These are phyloP conservation scores for Clathrospora elynae DNA, from an alignment of 2,329 filamentous ascomycete species.

Conservation along the genomic window DNA sequence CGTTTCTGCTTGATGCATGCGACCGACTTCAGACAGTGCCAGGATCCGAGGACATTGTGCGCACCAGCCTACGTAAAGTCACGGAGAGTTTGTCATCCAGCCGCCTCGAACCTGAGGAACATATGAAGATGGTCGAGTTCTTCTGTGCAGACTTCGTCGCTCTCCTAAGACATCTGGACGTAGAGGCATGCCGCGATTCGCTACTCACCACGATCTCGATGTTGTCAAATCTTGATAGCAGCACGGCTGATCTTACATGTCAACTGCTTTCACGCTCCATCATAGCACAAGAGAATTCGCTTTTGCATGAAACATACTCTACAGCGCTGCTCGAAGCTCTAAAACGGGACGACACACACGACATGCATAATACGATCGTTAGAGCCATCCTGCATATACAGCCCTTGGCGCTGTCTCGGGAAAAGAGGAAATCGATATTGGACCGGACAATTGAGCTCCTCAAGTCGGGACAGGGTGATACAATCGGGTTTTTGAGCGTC, in stretches of 20 bases:
- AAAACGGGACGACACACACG: constrained; percentile 7
- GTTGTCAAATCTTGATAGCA: constrained; percentile 18
- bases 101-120: constrained; percentile 20
- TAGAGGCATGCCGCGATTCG: constrained; percentile 18
- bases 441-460: constrained; percentile 34
- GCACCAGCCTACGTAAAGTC: constrained; percentile 26
- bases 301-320: constrained; percentile 28
- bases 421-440: constrained; percentile 40
- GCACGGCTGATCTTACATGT: constrained; percentile 12
- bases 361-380: constrained; percentile 16
- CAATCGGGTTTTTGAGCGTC: constrained; percentile 27
- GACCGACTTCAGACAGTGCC: constrained; percentile 32
- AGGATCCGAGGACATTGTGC: constrained; percentile 25
- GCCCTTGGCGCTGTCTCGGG: constrained; percentile 35
- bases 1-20: constrained; percentile 37
- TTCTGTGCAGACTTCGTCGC: constrained; percentile 36
- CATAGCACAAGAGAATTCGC: constrained; percentile 24
- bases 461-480: constrained; percentile 9
- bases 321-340: constrained; percentile 27
- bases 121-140: constrained; percentile 27
- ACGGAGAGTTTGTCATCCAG: constrained; percentile 28
- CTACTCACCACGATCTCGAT: constrained; percentile 28
- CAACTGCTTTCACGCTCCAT: constrained; percentile 30
- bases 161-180: constrained; percentile 30
- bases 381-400: constrained; percentile 31